phyloP scores from a whole-genome alignment of 129 eudicot species.

The Erigeron canadensis region DNA sequence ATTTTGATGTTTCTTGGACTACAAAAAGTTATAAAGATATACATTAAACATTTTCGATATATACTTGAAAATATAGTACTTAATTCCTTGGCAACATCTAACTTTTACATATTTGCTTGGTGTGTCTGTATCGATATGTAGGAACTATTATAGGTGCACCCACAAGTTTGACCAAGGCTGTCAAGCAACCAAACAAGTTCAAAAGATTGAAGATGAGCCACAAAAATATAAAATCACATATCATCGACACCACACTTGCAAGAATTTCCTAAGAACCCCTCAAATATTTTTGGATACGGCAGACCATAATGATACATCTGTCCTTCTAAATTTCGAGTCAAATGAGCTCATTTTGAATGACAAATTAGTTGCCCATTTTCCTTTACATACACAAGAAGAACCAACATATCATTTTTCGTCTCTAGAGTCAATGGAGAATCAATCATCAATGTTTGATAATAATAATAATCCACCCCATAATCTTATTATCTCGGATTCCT shows the following conservation, averaged over 20 bases:
- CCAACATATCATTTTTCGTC: not conserved
- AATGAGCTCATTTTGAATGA: not conserved
- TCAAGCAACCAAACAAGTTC: constrained; percentile 19
- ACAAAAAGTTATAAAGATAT: not conserved
- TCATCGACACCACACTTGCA: constrained; percentile 7
- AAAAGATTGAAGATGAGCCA: constrained; percentile 14
- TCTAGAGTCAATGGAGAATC: not conserved
- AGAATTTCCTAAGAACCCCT: not conserved
- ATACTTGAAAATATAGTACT: not conserved
- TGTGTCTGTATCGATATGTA: not conserved
- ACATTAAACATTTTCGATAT: not conserved
- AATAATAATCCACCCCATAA: not conserved
- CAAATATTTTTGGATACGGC: constrained; percentile 4
- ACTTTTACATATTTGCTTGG: not conserved
- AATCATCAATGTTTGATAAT: not conserved
- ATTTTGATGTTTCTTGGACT: not conserved
- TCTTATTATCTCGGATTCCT: not conserved
- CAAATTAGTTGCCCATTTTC: not conserved
- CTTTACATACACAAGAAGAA: not conserved
- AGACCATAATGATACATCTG: not conserved
- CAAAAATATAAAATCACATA: constrained; percentile 4
- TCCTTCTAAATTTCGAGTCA: constrained; percentile 6
- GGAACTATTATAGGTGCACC: constrained; percentile 16
- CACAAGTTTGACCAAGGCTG: constrained; percentile 15
- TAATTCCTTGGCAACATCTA: not conserved